Conservation (phyloP, 2,329 filamentous ascomycete species). For the Fusarium napiforme region DNA sequence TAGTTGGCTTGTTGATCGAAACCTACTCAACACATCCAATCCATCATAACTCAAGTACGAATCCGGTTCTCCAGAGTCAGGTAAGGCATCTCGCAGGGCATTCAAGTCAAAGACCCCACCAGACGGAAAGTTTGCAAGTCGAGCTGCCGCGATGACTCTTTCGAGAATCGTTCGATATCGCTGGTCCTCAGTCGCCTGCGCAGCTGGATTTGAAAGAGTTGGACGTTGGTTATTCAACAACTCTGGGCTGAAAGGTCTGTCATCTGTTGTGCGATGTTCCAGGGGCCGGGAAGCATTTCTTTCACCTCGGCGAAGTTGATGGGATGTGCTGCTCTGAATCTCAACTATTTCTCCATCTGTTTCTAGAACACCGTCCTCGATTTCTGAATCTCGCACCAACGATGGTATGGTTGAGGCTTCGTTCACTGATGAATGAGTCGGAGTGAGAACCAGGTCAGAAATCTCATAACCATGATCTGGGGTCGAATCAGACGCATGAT, state of each 20-base stretch:
- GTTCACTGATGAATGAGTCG: not conserved
- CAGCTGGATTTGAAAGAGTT: too few relatives aligned
- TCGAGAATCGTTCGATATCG: constrained; percentile 16
- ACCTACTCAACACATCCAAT: constrained; percentile 12
- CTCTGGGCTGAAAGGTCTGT: not conserved
- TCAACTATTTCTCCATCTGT: not conserved
- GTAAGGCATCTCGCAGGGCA: constrained; percentile 7
- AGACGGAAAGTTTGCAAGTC: constrained; percentile 15
- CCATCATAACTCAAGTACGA: constrained; percentile 28
- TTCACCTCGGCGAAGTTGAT: not conserved
- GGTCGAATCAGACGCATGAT: not conserved
- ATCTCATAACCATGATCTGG: not conserved
- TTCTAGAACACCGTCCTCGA: not conserved
- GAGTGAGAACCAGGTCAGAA: constrained; percentile 4
- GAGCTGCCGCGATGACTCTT: constrained; percentile 20
- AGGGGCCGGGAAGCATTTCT: not conserved
- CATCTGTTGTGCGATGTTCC: not conserved
- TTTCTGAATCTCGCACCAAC: not conserved
- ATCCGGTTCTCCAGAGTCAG: not conserved
- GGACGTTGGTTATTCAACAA: not conserved
- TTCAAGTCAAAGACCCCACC: constrained; percentile 22
- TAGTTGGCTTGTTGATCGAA: constrained; percentile 28
- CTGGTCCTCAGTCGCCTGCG: not conserved
- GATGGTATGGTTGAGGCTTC: not conserved
- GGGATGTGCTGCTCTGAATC: not conserved